phyloP scores from a whole-genome alignment of 192 early-diverging fungal species.

The Rhizophagus sp. region DNA sequence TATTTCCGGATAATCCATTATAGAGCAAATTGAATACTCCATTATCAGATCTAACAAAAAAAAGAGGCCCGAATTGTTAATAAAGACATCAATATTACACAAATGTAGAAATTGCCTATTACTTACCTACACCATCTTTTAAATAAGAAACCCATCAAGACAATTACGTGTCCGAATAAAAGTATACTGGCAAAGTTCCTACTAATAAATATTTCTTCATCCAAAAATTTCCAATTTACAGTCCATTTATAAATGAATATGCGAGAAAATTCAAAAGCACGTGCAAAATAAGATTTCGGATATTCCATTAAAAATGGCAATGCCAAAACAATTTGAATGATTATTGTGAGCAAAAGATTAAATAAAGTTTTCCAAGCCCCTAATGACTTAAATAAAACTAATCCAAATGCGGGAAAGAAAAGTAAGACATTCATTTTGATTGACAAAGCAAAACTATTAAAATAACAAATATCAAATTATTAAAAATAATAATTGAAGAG shows the following conservation, averaged over 20 bases:
- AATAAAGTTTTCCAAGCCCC: conserved; percentile 49
- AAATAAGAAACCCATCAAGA: conserved; percentile 62
- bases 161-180: conserved; percentile 58
- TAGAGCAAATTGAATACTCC: conserved; percentile 36
- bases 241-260: conserved; percentile 92
- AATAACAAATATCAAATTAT: conserved; percentile 8
- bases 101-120: neutral
- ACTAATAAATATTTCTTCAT: conserved; percentile 68
- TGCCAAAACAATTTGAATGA: conserved; percentile 48
- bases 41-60: conserved; percentile 33
- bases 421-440: conserved; percentile 96
- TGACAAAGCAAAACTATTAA: conserved; percentile 73
- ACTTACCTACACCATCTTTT: conserved; percentile 56
- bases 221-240: conserved; percentile 91
- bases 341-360: conserved; percentile 45
- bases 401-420: conserved; percentile 84
- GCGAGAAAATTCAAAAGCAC: conserved; percentile 87
- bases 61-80: neutral
- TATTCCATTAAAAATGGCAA: conserved; percentile 42
- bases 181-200: conserved; percentile 56
- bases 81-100: no score
- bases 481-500: neutral
- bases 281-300: conserved; percentile 65
- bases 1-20: conserved; percentile 30
- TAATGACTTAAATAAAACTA: conserved; percentile 57